Conservation (phyloP, 208 protist species). For the Leishmania lainsoni region DNA sequence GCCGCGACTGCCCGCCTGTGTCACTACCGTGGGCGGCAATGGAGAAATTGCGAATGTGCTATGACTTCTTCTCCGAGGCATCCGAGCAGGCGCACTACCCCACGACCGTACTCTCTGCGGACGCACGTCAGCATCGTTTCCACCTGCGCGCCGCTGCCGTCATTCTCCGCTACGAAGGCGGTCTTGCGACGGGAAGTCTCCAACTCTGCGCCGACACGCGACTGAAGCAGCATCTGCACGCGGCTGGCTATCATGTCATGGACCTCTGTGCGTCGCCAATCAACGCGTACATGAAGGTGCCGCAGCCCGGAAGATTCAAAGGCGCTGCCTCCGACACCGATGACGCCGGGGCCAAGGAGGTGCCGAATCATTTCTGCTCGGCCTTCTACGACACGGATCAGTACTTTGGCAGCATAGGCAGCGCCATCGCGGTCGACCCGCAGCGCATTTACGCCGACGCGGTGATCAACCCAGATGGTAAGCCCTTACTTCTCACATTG, state of each 20-base stretch:
- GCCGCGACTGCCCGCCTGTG: slow-evolving; percentile 48
- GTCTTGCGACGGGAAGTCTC: slow-evolving; percentile 76
- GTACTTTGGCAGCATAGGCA: slow-evolving; percentile 88
- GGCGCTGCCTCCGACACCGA: slow-evolving; percentile 6
- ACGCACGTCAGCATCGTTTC: slow-evolving; percentile 26
- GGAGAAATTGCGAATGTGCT: slow-evolving; percentile 69
- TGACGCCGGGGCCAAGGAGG: slow-evolving; percentile 33
- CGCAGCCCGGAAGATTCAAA: slow-evolving; percentile 16
- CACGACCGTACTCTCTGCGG: slow-evolving; percentile 4
- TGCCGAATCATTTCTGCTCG: slow-evolving; percentile 82
- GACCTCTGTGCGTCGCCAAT: slow-evolving; percentile 90
- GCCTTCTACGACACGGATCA: slow-evolving; percentile 85
- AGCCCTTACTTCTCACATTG: slow-evolving; percentile 77
- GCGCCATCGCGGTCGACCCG: slow-evolving; percentile 71
- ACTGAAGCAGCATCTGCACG: slow-evolving; percentile 85
- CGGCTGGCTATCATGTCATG: slow-evolving; percentile 78
- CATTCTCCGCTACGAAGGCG: slow-evolving; percentile 78
- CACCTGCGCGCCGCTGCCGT: slow-evolving; percentile 64
- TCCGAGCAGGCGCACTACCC: slow-evolving; percentile 36
- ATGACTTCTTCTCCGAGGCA: slow-evolving; percentile 41
- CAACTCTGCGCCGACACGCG: slow-evolving; percentile 86
- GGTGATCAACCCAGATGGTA: slow-evolving; percentile 37
- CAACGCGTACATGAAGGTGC: slow-evolving; percentile 85
- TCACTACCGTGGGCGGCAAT: slow-evolving; percentile 76
- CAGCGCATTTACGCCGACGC: slow-evolving; percentile 31